A percentile compares a stretch with the other conserved stretches of the same genome.
Conservation (phyloP, 495 filamentous ascomycete genomes). For the Penicillium ucsense region DNA sequence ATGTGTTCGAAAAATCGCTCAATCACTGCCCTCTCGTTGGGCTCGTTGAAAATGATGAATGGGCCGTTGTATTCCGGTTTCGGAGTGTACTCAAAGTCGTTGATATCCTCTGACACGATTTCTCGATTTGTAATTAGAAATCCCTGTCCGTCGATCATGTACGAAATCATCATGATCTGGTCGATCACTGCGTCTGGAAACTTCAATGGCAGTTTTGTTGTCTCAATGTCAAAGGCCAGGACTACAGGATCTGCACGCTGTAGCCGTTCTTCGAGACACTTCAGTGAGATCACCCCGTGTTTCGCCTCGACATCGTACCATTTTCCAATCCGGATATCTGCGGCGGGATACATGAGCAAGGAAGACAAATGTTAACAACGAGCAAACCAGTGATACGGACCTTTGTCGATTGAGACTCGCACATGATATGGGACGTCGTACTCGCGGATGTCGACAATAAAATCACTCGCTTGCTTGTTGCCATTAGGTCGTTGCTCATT, state of each 20-base stretch:
- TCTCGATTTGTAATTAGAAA: constrained; percentile 98
- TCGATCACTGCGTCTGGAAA: constrained; percentile 95
- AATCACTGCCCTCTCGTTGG: constrained; percentile 77
- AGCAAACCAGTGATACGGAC: constrained; percentile 33
- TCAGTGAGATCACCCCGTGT: constrained; percentile 74
- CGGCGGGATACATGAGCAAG: constrained; percentile 6
- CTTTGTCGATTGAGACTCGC: constrained; percentile 91
- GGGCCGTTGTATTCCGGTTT: constrained; percentile 90
- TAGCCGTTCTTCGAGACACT: constrained; percentile 78
- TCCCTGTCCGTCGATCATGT: constrained; percentile 99
- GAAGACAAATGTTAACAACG: not conserved
- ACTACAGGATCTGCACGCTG: constrained; percentile 88
- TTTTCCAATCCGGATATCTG: constrained; percentile 89
- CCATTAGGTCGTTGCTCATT: constrained; percentile 76
- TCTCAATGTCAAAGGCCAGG: constrained; percentile 97
- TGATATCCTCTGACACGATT: constrained; percentile 94
- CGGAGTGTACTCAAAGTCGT: constrained; percentile 96
- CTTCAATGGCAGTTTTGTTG: constrained; percentile 90
- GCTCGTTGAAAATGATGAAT: constrained; percentile 97
- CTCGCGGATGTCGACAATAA: constrained; percentile 96
- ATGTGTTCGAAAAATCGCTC: constrained; percentile 94
- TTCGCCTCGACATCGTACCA: constrained; percentile 97
- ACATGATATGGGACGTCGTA: constrained; percentile 99
- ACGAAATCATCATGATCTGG: constrained; percentile 99
- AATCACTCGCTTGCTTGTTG: constrained; percentile 87